A percentile compares a stretch with the other conserved stretches of the same genome.
phyloP scores from a whole-genome alignment of 2,329 filamentous ascomycete genomes.

The Exophiala mesophila region DNA sequence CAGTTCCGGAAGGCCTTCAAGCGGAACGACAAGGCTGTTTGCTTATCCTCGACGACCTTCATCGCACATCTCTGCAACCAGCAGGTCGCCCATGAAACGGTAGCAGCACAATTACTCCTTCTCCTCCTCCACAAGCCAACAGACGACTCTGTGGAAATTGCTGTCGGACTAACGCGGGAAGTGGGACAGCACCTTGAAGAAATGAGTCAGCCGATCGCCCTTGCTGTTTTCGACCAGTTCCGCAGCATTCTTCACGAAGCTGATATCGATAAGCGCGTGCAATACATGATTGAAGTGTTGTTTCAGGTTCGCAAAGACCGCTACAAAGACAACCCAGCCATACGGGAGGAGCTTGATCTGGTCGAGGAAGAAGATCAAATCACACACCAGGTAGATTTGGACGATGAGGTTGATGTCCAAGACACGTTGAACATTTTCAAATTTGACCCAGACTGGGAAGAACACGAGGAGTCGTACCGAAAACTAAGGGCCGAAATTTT shows the following conservation, averaged over 20 bases:
- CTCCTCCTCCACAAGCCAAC: slow-evolving; percentile 93
- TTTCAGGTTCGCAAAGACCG: slow-evolving; percentile 95
- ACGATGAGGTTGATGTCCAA: slow-evolving; percentile 78
- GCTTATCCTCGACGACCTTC: slow-evolving; percentile 87
- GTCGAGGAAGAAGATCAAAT: slow-evolving; percentile 98
- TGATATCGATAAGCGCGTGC: slow-evolving; percentile 95
- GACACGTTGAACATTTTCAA: slow-evolving; percentile 95
- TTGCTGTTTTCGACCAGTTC: slow-evolving; percentile 93
- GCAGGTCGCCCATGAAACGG: slow-evolving; percentile 89
- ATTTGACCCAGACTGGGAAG: slow-evolving; percentile 81
- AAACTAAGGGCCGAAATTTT: slow-evolving; percentile 89
- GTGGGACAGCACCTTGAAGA: slow-evolving; percentile 92
- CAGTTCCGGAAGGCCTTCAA: slow-evolving; percentile 96
- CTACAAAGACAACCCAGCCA: slow-evolving; percentile 88
- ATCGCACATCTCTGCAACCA: slow-evolving; percentile 94
- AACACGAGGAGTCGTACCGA: slow-evolving; percentile 84
- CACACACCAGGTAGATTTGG: slow-evolving; percentile 76
- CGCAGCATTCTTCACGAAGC: slow-evolving; percentile 92
- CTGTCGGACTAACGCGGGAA: slow-evolving; percentile 85
- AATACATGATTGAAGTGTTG: slow-evolving; percentile 98
- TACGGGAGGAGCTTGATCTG: slow-evolving; percentile 88
- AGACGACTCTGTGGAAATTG: slow-evolving; percentile 96
- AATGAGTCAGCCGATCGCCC: slow-evolving; percentile 83
- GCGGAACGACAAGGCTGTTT: slow-evolving; percentile 94
- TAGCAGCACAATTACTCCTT: slow-evolving; percentile 86